phyloP scores from a whole-genome alignment of 495 filamentous ascomycete genomes.

The Mytilinidion resinicola region DNA sequence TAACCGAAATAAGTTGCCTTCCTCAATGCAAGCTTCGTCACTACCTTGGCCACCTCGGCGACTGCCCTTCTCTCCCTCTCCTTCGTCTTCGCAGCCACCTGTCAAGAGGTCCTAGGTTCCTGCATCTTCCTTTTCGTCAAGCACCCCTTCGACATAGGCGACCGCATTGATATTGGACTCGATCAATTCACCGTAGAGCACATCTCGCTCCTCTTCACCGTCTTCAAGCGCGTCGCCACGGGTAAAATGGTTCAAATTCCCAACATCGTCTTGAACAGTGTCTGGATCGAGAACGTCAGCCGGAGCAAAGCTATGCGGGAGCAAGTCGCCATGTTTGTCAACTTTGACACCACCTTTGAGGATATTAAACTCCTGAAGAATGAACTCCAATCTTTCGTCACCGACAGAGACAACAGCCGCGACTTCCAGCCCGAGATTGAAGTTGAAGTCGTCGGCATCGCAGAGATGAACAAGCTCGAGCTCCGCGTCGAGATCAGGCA shows the following conservation, averaged over 20 bases:
- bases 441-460: slow-evolving; percentile 70
- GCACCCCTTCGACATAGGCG: slow-evolving; percentile 87
- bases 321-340: slow-evolving; percentile 66
- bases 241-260: slow-evolving; percentile 84
- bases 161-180: slow-evolving; percentile 76
- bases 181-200: slow-evolving; percentile 79
- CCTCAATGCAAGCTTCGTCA: slow-evolving; percentile 74
- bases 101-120: slow-evolving; percentile 88
- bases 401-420: slow-evolving; percentile 76
- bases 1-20: slow-evolving; percentile 54
- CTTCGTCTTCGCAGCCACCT: slow-evolving; percentile 86
- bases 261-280: slow-evolving; percentile 81
- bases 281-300: slow-evolving; percentile 90
- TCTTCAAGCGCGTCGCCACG: slow-evolving; percentile 76
- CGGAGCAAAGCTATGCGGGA: slow-evolving; percentile 90
- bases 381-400: slow-evolving; percentile 79
- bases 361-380: slow-evolving; percentile 75
- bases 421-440: slow-evolving; percentile 85
- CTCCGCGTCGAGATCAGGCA: slow-evolving; percentile 79
- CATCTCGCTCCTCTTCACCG: slow-evolving; percentile 89
- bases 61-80: slow-evolving; percentile 90
- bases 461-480: slow-evolving; percentile 80
- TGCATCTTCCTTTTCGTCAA: slow-evolving; percentile 99
- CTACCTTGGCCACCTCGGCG: slow-evolving; percentile 87
- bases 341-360: slow-evolving; percentile 78